Base-by-base conservation (phyloP, 257 asterid species). In the Gardenia jasminoides region DNA sequence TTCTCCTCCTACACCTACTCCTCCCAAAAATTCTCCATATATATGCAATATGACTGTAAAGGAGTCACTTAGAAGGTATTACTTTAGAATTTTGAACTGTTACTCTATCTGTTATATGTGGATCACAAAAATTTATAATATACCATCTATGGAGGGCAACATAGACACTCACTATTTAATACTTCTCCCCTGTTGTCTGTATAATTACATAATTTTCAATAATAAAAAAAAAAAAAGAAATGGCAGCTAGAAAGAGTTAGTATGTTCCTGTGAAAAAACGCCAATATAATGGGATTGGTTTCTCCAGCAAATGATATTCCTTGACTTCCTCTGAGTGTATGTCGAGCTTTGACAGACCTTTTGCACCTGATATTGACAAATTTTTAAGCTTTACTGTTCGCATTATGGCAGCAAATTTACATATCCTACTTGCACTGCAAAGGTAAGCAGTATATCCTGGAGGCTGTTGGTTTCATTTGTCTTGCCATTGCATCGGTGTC, bases 41-140 rank as follows among this genome's bases (percentile, higher is more conserved):
- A 91, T 96, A 15, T 92, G 94, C 72, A 96, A 93, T 74, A 96
- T 96, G 99, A 92, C 99, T 56, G 99, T 96, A 9, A 88, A 85
- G 80, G 90, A 88, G 90, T 86, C 87, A 11, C 89, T 96, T 26
- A 79, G 99, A 70, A 91, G 99, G 98, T 96, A 76, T 36, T 28
- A 7, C 20, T 66, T 65, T 6, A 44, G 20, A 26, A 71, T 11
- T 64, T 41, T 7, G 15, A 28, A 26, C 7, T 47, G 26, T 70
- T 48, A 67, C 44, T 83, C 17, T 12, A 75, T 20, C 61, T 69
- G 31, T 67, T 22, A 8, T 66, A 36, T 36, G 41, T 10, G 59
- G 4, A 44, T 64, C 50, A 31, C 24, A 31, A 15, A 22, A 75
- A 61, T 22, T 39, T 10, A 50, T 50, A 10, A 44, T 10, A 44